A percentile compares a stretch with the other conserved stretches of the same genome.
These are phyloP conservation scores for Francoa sonchifolia DNA, from an alignment of 441 rosid genomes.

Conservation along the genomic window DNA sequence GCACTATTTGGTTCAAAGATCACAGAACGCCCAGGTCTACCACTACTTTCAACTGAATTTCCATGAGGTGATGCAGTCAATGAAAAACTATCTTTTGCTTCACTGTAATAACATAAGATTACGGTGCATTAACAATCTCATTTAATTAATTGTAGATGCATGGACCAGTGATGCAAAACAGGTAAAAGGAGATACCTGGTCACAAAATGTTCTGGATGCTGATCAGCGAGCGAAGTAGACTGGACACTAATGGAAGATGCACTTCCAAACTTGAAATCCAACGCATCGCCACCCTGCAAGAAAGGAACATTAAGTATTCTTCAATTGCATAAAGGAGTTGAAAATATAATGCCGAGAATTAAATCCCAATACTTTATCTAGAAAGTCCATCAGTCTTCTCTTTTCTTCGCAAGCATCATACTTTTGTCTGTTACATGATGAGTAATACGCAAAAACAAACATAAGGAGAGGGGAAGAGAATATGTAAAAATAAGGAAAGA, in stretches of 20 bases:
- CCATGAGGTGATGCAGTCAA: slow-evolving; percentile 87
- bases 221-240: slow-evolving; percentile 84
- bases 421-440: slow-evolving; percentile 92
- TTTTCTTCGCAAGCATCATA: slow-evolving; percentile 96
- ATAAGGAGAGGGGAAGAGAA: slow-evolving; percentile 5
- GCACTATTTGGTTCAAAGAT: slow-evolving; percentile 81
- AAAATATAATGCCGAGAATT: slow-evolving; percentile 15
- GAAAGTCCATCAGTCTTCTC: slow-evolving; percentile 90
- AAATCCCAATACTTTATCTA: slow-evolving; percentile 72
- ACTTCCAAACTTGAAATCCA: slow-evolving; percentile 83
- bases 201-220: slow-evolving; percentile 69
- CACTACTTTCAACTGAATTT: slow-evolving; percentile 96
- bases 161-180: slow-evolving; percentile 7
- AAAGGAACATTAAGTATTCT: slow-evolving; percentile 11
- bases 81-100: slow-evolving; percentile 92
- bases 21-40: slow-evolving; percentile 61
- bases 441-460: slow-evolving; percentile 11
- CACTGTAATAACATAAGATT: slow-evolving; percentile 38
- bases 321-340: slow-evolving; percentile 1
- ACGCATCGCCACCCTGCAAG: slow-evolving; percentile 93
- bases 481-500: not conserved
- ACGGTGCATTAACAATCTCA: slow-evolving; percentile 13
- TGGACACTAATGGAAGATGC: slow-evolving; percentile 78
- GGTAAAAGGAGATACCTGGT: slow-evolving; percentile 54
- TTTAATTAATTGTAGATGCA: slow-evolving; percentile 10